phyloP scores from a whole-genome alignment of 257 asterid genomes.

The Asclepias syriaca region DNA sequence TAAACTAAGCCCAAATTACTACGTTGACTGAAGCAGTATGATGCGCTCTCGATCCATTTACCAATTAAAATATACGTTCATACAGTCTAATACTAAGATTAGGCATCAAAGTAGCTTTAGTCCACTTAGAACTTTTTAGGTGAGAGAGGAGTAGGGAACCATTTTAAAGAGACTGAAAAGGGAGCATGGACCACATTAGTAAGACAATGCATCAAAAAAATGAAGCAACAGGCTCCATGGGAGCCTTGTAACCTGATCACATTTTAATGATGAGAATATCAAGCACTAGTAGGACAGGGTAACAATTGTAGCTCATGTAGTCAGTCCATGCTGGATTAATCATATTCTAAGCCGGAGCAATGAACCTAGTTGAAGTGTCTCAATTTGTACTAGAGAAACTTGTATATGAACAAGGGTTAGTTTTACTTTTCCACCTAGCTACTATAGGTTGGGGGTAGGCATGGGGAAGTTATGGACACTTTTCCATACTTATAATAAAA shows the following conservation, averaged over 20 bases:
- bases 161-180: not conserved
- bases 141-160: not conserved
- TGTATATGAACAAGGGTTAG: no score
- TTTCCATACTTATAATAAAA: not conserved
- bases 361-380: no score
- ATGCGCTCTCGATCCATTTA: no score
- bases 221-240: not conserved
- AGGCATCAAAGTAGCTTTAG: not conserved
- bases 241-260: not conserved
- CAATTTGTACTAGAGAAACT: no score
- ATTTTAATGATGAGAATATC: not conserved
- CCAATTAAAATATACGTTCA: no score
- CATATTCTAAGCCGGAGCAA: no score
- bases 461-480: no score
- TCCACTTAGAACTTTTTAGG: not conserved
- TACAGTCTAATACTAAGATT: no score
- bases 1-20: not conserved
- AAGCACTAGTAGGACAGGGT: not conserved
- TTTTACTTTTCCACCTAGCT: no score
- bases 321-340: no score
- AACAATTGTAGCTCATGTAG: not conserved
- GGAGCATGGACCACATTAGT: not conserved
- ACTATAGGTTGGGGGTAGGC: no score
- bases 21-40: conserved; percentile 1
- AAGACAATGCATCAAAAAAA: not conserved